Evolutionary conservation across 2,329 filamentous ascomycete species (phyloP), one percentile per base, ranked within the genome.

Genomic region (Podosphaera xanthii): DNA sequence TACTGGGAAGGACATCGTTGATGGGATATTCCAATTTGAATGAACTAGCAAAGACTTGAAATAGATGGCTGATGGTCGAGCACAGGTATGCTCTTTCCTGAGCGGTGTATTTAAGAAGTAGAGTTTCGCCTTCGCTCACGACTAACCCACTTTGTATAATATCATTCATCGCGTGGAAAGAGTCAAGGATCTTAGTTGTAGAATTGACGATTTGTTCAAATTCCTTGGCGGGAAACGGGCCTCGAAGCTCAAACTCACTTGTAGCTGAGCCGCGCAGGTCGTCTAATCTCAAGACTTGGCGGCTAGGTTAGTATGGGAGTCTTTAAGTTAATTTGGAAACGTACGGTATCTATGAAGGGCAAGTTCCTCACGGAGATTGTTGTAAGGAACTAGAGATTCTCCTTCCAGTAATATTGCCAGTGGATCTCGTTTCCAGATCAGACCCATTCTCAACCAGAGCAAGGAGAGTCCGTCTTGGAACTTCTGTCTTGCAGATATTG

Each of bases 391-490:
- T n/a, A 70, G 68, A 42, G 77, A 72, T 3, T 75, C 73, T 61
- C 76, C 80, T 53, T 82, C 76, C 0, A 82, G 73, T 59, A 95
- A 77, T 5, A 83, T 80, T 3, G 86, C 84, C 33, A 98, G 74
- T 0, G 92, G 92, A 7, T 94, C 91, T 52, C 90, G 82, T 72
- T 91, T 94, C 92, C 92, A 98, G 63, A 97, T 90, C 40, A 98
- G 77, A 14, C 89, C 87, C 82, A 98, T 90, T 60, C 94, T 87
- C 5, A 98, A 77, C 79, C 92, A 97, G 10, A 98, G 75, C n/a
- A 95, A 76, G 35, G 87, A 87, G 9, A 96, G 76, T 1, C 91
- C 91, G 66, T 94, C 84, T 67, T 92, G 88, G 66, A 97, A 83
- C 71, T 94, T 94, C 62, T 79, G 77, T 50, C 92, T 80, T 1